These are phyloP conservation scores for Populus hybrid DNA, from an alignment of 441 rosid genomes.

Conservation along the genomic window DNA sequence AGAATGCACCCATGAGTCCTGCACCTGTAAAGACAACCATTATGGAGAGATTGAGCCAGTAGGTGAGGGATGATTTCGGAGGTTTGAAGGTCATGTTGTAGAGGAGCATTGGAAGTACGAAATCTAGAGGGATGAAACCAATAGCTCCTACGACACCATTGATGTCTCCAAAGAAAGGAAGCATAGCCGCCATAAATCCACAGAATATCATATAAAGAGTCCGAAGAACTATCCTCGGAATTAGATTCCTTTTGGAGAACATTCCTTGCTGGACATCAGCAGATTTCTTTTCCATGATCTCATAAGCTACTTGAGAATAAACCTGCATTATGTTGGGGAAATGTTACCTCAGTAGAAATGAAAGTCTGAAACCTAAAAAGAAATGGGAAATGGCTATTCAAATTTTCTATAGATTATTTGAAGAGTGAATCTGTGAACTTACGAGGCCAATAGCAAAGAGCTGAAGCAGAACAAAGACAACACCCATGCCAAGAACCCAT, in stretches of 20 bases:
- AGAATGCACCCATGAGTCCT: conserved; percentile 79
- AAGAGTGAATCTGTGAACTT: conserved; percentile 18
- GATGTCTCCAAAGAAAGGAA: conserved; percentile 91
- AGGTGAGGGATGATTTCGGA: conserved; percentile 45
- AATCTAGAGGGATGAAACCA: conserved; percentile 92
- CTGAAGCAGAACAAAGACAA: conserved; percentile 76
- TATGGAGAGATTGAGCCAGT: conserved; percentile 65
- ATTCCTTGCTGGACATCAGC: conserved; percentile 82
- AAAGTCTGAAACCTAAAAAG: not conserved
- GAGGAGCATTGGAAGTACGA: conserved; percentile 88
- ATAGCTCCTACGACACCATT: conserved; percentile 83
- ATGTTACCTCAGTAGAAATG: not conserved
- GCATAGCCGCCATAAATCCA: conserved; percentile 90
- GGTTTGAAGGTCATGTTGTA: conserved; percentile 87
- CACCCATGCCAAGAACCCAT: conserved; percentile 64
- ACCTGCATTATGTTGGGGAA: conserved; percentile 44
- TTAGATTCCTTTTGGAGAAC: conserved; percentile 71
- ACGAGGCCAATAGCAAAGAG: conserved; percentile 88
- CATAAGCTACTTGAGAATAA: conserved; percentile 93
- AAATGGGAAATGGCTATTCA: not conserved
- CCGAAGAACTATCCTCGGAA: conserved; percentile 75
- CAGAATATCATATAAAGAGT: conserved; percentile 70
- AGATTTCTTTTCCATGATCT: conserved; percentile 78
- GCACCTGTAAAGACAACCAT: conserved; percentile 62
- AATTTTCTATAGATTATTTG: not conserved